Percentiles rank a stretch among this genome's conserved stretches.
phyloP scores from a whole-genome alignment of 228 moss, liverwort and hornwort genomes.

The Sphagnum fallax region DNA sequence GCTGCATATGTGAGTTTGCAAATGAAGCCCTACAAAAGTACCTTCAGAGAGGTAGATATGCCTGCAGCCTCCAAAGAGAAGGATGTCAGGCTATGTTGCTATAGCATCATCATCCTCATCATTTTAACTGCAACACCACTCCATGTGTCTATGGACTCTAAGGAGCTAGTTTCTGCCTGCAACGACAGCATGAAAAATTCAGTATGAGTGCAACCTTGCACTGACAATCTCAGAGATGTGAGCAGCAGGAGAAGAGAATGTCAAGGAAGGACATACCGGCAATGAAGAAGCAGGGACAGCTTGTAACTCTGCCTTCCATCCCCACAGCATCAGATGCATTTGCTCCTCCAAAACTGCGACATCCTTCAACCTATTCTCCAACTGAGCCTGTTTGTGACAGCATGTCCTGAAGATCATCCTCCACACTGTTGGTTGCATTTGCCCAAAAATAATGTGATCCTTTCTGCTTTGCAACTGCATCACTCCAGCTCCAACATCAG shows the following conservation, averaged over 20 bases:
- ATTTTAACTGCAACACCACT: conserved; percentile 35
- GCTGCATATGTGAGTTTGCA: background rate
- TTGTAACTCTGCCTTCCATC: conserved; percentile 55
- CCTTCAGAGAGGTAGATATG: conserved; percentile 10
- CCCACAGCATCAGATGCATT: conserved; percentile 58
- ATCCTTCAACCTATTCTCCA: conserved; percentile 44
- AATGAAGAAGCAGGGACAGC: conserved; percentile 42
- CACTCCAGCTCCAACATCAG: no score
- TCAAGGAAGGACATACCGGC: conserved; percentile 15
- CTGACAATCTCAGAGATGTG: no score
- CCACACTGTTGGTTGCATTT: conserved; percentile 44
- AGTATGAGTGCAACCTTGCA: no score
- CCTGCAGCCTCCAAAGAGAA: conserved; percentile 27
- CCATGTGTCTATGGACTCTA: conserved; percentile 59
- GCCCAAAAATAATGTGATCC: conserved; percentile 50
- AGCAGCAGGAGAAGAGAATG: no score
- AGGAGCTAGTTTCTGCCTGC: conserved; percentile 40
- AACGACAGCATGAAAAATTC: no score
- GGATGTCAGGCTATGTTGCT: conserved; percentile 43
- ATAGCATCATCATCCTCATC: conserved; percentile 57
- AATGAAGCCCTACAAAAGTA: conserved; percentile 12
- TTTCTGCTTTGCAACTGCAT: conserved; percentile 39
- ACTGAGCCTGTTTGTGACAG: conserved; percentile 41
- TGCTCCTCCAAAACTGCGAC: conserved; percentile 50
- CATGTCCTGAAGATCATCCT: conserved; percentile 48